Conservation (phyloP, 257 asterid genomes). For the Solanum pennellii region DNA sequence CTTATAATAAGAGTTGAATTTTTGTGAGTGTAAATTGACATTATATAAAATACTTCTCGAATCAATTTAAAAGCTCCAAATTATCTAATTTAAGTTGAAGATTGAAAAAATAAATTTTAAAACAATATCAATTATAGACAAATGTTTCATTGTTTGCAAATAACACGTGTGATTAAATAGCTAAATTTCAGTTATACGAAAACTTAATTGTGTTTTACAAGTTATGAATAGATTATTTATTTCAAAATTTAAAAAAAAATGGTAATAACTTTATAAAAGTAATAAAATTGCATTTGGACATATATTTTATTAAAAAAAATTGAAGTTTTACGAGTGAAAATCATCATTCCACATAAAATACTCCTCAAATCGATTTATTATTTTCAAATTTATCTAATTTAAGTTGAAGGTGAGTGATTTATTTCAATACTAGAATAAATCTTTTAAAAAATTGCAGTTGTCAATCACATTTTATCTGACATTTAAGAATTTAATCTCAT, state of each 20-base stretch:
- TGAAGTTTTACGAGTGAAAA: not conserved
- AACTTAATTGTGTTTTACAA: not conserved
- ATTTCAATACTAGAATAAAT: not conserved
- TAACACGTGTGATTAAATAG: not conserved
- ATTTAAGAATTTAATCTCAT: not conserved
- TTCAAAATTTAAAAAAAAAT: not conserved
- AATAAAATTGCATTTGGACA: not conserved
- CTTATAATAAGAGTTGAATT: not conserved
- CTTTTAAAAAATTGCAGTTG: not conserved
- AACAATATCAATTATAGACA: not conserved
- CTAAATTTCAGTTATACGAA: not conserved
- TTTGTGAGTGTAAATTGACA: not conserved
- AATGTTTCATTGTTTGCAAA: not conserved
- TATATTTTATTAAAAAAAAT: not conserved
- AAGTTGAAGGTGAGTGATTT: not conserved
- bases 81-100: not conserved
- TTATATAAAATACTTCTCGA: not conserved
- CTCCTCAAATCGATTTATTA: not conserved
- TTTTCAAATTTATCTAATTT: not conserved
- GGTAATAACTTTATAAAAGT: not conserved
- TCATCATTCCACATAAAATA: not conserved
- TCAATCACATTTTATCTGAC: not conserved
- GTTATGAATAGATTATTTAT: not conserved
- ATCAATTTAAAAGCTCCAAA: not conserved
- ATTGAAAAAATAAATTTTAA: not conserved